These are phyloP conservation scores for Calonectria fujianensis DNA, from an alignment of 2,329 filamentous ascomycete genomes.

Conservation along the genomic window DNA sequence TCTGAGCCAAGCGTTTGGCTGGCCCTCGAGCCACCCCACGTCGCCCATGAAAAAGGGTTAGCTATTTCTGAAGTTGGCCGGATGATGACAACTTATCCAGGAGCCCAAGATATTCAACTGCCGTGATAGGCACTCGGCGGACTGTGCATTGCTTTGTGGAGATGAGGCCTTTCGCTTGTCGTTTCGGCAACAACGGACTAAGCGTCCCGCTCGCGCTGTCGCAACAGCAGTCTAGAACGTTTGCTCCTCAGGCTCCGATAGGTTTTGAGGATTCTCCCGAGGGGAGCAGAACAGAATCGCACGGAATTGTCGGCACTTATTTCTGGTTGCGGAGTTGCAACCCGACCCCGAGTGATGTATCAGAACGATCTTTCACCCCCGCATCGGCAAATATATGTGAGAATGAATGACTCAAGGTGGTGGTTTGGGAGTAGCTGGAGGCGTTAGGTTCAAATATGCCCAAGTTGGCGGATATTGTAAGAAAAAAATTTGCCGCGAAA, in stretches of 20 bases:
- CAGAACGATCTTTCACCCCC: neutral
- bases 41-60: neutral
- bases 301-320: neutral
- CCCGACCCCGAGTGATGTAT: neutral
- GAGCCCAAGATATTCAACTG: neutral
- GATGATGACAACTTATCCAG: neutral
- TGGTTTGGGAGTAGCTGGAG: neutral
- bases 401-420: neutral
- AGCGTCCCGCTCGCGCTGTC: neutral
- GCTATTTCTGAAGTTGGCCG: no score
- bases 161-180: neutral
- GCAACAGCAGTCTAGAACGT: neutral
- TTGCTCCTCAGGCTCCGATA: neutral
- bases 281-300: neutral
- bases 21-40: neutral
- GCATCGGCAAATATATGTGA: neutral
- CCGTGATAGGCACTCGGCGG: neutral
- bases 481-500: neutral
- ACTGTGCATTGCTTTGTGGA: neutral
- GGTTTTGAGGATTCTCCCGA: neutral
- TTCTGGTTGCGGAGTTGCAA: neutral
- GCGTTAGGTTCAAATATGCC: constrained; percentile 5
- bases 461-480: neutral
- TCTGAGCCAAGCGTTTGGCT: neutral
- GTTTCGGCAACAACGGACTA: neutral